Conservation (phyloP, 2,329 filamentous ascomycete genomes). For the Helotiales sp. region DNA sequence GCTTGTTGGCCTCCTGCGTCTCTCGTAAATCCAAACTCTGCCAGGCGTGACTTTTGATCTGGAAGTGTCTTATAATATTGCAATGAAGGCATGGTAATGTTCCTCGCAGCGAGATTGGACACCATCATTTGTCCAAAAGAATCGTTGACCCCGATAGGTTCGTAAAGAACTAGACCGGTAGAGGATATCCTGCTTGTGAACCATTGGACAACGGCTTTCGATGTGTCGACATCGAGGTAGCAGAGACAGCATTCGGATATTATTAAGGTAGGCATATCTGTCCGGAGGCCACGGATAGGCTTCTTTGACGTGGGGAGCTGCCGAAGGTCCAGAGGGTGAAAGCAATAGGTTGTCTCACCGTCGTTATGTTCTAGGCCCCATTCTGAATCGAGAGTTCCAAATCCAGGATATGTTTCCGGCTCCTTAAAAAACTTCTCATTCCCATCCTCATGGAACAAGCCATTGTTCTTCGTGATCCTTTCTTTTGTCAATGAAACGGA, state of each 20-base stretch:
- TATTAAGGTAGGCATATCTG: conserved; percentile 73
- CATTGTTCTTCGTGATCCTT: conserved; percentile 18
- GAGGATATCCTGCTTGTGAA: conserved; percentile 54
- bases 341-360: conserved; percentile 41
- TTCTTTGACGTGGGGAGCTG: conserved; percentile 23
- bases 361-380: conserved; percentile 28
- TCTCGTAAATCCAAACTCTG: conserved; percentile 62
- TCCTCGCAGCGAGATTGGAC: conserved; percentile 78
- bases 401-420: not conserved
- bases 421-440: conserved; percentile 40
- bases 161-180: conserved; percentile 74
- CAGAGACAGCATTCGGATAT: conserved; percentile 95
- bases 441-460: conserved; percentile 9
- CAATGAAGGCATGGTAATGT: conserved; percentile 83
- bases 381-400: conserved; percentile 22
- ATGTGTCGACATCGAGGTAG: conserved; percentile 71
- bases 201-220: conserved; percentile 63
- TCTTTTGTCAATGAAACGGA: conserved; percentile 63
- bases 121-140: conserved; percentile 92
- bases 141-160: conserved; percentile 81
- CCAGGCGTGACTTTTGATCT: conserved; percentile 69
- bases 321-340: conserved; percentile 44
- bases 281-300: conserved; percentile 47
- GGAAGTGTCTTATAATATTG: conserved; percentile 66
- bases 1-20: conserved; percentile 47